Evolutionary conservation across 768 basidiomycete species (phyloP), one percentile per base, ranked within the genome.

Genomic region (Trametes coccinea): DNA sequence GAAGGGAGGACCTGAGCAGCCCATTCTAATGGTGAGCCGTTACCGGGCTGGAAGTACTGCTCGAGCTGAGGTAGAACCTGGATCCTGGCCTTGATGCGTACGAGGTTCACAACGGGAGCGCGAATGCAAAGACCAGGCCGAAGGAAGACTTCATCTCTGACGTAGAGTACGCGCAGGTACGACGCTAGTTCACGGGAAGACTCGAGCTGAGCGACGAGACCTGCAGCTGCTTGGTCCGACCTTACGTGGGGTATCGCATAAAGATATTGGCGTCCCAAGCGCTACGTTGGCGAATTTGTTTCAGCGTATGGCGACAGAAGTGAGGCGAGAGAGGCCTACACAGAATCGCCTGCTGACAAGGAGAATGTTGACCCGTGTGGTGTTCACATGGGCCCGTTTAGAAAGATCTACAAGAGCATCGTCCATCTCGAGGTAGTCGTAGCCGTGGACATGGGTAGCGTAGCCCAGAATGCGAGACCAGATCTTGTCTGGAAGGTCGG

Each of bases 391-490:
- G 30, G 13, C 29, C 29, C 3, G 17, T 17, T 14, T 14, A n/a
- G 45, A 40, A 13, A 52, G 30, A 7, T 43, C 45, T 11, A 39
- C 45, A 1, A 22, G 31, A 4, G 10, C 31, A 16, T 5, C 49
- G 43, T 44, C 39, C 3, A 50, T n/a, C 13, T 51, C 41, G 30
- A 37, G 30, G n/a, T 34, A 44, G 41, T 44, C 33, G 57, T 52
- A 52, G 22, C 53, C 46, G 11, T 50, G 53, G 8, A 27, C 39
- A 34, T 61, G 52, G 0, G 53, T 61, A 5, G 53, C 60, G 17
- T 31, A 40, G 10, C 46, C 34, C 3, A 61, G 11, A 7, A 59
- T 59, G 29, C 31, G 57, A 17, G 50, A n/a, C 57, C 57, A 59
- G 2, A 59, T 31, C 9, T 59, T 34, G 50, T 59, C 49, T 3